Base-by-base conservation (phyloP, 169 alveolate species). In the Condylostoma magnum region DNA sequence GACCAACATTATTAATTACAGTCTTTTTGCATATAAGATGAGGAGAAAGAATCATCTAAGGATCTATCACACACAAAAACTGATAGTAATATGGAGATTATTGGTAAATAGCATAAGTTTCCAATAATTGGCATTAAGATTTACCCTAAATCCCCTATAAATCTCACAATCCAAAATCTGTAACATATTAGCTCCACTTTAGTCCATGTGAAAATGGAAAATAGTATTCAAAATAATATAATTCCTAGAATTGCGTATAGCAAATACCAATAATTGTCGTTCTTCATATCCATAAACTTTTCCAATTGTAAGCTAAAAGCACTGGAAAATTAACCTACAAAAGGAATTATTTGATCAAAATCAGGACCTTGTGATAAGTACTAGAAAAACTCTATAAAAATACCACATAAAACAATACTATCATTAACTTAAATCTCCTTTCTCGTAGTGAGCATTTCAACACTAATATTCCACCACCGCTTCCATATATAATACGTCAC, bases 1-100 rank as follows among this genome's bases (percentile, higher is more conserved):
- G 1, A 22, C 65, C 65, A 53, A 20, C 65, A 53, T n/a, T 20
- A 53, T 25, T 22, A 20, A 12, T 53, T 53, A 31, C 65, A 53
- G 3, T 53, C 65, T 25, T 53, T 25, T 27, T 53, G n/a, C 38
- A 53, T 25, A 28, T 20, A 53, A 53, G 38, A 20, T 4, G 25
- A 27, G 12, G 65, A 20, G 47, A 25, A 53, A 53, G 25, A 34
- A 5, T 53, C 65, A 20, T 41, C 38, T 15, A 53, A n/a, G n/a
- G 65, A 22, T 20, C 30, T 5, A 28, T 53, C 65, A 20, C 65
- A 53, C 6, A 53, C 38, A 22, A 53, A 53, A 0, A 53, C 38
- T 6, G 18, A 22, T 22, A 53, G 5, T 28, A 53, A 53, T 22
- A 34, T 31, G 18, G 38, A 22, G 38, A 53, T 53, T 20, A 28